These are phyloP conservation scores for Microcos paniculata DNA, from an alignment of 345 rosid genomes.

Conservation along the genomic window DNA sequence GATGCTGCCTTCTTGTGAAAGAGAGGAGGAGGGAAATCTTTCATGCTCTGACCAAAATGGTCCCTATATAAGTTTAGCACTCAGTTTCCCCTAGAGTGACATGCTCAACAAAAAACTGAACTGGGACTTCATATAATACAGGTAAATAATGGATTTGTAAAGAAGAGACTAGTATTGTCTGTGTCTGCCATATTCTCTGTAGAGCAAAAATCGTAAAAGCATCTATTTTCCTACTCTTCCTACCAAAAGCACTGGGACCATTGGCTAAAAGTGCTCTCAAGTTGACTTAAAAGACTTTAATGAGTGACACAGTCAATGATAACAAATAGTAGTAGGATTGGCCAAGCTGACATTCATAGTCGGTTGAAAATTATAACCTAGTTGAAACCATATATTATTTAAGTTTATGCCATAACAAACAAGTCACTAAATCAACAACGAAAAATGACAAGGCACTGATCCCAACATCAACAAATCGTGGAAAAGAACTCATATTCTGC, in stretches of 20 bases:
- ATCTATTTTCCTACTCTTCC: not conserved
- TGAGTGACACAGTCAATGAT: not conserved
- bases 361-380: not conserved
- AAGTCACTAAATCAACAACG: not conserved
- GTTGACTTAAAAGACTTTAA: not conserved
- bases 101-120: not conserved
- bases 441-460: not conserved
- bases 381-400: not conserved
- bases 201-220: not conserved
- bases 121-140: not conserved
- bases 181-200: not conserved
- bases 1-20: not conserved
- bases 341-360: not conserved
- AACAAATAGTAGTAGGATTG: not conserved
- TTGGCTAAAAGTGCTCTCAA: not conserved
- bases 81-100: not conserved
- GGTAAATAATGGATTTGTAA: not conserved
- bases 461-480: not conserved
- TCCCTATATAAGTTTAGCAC: not conserved
- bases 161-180: not conserved
- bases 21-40: not conserved
- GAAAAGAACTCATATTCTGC: not conserved
- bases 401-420: not conserved
- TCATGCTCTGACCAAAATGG: not conserved
- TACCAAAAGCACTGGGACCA: not conserved